Conservation (phyloP, 2,329 filamentous ascomycete species). For the Diaporthe velutina region DNA sequence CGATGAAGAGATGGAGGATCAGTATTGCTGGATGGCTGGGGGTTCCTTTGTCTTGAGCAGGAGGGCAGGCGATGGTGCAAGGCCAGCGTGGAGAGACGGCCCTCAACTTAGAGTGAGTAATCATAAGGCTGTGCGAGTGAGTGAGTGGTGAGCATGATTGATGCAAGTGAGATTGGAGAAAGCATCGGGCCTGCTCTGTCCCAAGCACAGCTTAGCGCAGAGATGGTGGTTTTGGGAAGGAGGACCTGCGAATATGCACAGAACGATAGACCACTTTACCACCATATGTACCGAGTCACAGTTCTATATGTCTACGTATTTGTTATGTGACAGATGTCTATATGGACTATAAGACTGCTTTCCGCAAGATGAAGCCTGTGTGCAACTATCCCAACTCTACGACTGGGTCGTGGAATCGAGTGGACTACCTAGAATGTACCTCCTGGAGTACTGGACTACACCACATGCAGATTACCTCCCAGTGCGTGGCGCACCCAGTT, state of each 20-base stretch:
- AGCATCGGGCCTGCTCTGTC: not conserved
- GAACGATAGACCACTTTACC: not conserved
- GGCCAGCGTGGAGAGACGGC: slow-evolving; percentile 7
- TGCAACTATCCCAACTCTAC: not conserved
- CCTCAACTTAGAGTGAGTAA: not conserved
- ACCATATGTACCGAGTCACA: too few relatives aligned
- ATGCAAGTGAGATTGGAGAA: slow-evolving; percentile 23
- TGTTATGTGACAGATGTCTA: not conserved
- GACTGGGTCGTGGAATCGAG: not conserved
- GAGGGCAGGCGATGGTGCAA: not conserved
- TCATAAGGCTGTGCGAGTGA: not conserved
- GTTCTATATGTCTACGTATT: not conserved
- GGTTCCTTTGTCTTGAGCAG: slow-evolving; percentile 7
- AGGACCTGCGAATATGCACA: not conserved
- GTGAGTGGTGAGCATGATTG: not conserved
- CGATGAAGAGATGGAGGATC: not conserved
- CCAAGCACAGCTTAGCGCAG: slow-evolving; percentile 5
- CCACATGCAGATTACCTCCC: not conserved
- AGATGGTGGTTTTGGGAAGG: not conserved
- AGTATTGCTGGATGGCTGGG: not conserved
- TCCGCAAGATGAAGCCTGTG: not conserved
- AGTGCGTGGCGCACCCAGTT: slow-evolving; percentile 2
- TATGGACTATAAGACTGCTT: not conserved
- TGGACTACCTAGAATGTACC: too few relatives aligned
- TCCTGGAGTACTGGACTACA: not conserved